A percentile compares a stretch with the other conserved stretches of the same genome.
phyloP scores from a whole-genome alignment of 306 rosid genomes.

The Dryas alaskensis region DNA sequence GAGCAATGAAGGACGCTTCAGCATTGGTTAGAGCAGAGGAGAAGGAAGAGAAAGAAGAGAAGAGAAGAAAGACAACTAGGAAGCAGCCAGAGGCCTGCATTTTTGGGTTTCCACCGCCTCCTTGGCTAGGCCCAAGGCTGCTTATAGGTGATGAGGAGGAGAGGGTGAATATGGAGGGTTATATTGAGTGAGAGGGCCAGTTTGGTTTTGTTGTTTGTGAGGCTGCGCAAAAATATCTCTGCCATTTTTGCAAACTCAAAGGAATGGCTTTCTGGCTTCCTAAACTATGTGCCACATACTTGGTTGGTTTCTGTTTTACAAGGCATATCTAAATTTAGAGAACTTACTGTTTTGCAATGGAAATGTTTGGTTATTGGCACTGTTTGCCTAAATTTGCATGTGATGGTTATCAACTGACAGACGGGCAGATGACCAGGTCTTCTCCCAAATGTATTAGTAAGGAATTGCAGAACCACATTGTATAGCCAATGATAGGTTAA shows the following conservation, averaged over 20 bases:
- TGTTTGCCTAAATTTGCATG: constrained; percentile 11
- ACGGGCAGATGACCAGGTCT: constrained; percentile 9
- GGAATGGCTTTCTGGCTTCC: background rate
- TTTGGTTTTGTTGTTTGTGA: constrained; percentile 6
- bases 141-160: constrained; percentile 11
- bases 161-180: background rate
- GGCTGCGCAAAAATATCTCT: constrained; percentile 27
- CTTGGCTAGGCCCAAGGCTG: constrained; percentile 40
- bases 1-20: constrained; percentile 27
- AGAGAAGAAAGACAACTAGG: constrained; percentile 4
- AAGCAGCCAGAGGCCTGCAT: constrained; percentile 36
- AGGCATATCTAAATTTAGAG: constrained; percentile 13
- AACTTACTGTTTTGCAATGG: constrained; percentile 5
- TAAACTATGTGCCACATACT: background rate
- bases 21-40: constrained; percentile 24
- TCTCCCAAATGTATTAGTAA: background rate
- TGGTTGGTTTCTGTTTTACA: background rate
- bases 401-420: background rate
- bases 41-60: background rate
- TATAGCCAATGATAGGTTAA: no score
- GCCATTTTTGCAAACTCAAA: background rate
- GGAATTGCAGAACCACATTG: background rate
- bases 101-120: constrained; percentile 26
- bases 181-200: background rate
- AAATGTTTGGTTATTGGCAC: background rate